Percentiles rank a stretch among this genome's conserved stretches.
These are phyloP conservation scores for Phytophthora colocasiae DNA, from an alignment of 352 stramenopile species.

Conservation along the genomic window DNA sequence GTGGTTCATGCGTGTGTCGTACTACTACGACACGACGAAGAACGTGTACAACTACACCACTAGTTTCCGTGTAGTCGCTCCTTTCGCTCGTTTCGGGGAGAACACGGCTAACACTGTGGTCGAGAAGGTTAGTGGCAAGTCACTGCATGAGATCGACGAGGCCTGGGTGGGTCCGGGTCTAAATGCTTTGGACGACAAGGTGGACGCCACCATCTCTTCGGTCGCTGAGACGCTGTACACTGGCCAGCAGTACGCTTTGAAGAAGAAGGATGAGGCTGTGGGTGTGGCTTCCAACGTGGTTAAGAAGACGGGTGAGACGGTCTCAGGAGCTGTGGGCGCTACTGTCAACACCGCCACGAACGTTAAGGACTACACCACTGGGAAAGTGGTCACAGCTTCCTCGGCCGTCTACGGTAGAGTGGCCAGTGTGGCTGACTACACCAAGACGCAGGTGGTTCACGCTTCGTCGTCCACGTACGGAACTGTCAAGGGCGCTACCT, in stretches of 20 bases:
- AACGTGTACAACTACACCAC: conserved; percentile 85
- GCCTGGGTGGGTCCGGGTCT: conserved; percentile 58
- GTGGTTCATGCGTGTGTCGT: conserved; percentile 75
- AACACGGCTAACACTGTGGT: conserved; percentile 73
- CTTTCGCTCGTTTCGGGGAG: conserved; percentile 71
- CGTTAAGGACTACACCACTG: conserved; percentile 73
- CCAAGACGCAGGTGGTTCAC: conserved; percentile 67
- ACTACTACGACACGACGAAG: conserved; percentile 87
- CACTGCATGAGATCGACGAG: conserved; percentile 63
- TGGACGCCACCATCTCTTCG: conserved; percentile 62
- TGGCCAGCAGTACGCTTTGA: conserved; percentile 67
- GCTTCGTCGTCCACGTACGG: conserved; percentile 74
- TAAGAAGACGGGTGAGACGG: conserved; percentile 50
- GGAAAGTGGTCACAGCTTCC: conserved; percentile 41
- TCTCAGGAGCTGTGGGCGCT: conserved; percentile 50
- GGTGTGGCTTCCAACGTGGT: conserved; percentile 42
- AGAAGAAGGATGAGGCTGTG: conserved; percentile 74
- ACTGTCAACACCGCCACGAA: conserved; percentile 54
- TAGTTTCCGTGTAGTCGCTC: conserved; percentile 71
- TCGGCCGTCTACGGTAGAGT: conserved; percentile 53
- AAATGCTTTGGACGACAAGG: conserved; percentile 66
- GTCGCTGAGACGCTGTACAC: conserved; percentile 62
- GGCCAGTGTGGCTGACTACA: conserved; percentile 66
- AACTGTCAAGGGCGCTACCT: conserved; percentile 56
- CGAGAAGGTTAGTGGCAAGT: conserved; percentile 66